phyloP scores from a whole-genome alignment of 2,329 filamentous ascomycete genomes.

The Alternaria dauci region DNA sequence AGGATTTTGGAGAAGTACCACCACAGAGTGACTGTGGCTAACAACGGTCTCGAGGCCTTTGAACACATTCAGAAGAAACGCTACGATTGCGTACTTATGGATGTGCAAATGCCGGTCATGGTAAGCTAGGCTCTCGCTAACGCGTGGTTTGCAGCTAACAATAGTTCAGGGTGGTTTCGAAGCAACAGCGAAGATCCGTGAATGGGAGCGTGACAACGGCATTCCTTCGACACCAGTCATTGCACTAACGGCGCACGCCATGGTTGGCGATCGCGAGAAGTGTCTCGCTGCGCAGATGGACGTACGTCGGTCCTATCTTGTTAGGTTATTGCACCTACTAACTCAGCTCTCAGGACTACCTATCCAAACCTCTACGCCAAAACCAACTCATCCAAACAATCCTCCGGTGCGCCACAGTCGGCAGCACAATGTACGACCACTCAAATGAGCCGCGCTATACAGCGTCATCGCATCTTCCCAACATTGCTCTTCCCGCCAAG shows the following conservation, averaged over 20 bases:
- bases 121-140: constrained; percentile 57
- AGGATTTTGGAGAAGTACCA: constrained; percentile 98
- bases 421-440: constrained; percentile 81
- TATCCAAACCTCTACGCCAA: constrained; percentile 95
- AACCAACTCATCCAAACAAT: constrained; percentile 98
- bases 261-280: constrained; percentile 97
- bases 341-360: constrained; percentile 70
- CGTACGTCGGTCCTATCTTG: constrained; percentile 37
- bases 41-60: constrained; percentile 92
- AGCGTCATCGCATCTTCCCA: constrained; percentile 16
- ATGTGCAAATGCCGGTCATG: constrained; percentile 99
- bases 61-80: constrained; percentile 90
- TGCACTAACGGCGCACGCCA: constrained; percentile 94
- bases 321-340: constrained; percentile 9
- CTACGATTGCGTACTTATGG: constrained; percentile 98
- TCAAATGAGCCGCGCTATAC: constrained; percentile 15
- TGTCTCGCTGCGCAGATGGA: constrained; percentile 99
- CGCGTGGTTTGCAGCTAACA: constrained; percentile 48
- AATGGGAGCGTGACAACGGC: constrained; percentile 85
- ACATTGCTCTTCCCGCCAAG: constrained; percentile 9
- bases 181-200: constrained; percentile 93
- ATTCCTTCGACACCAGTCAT: constrained; percentile 92
- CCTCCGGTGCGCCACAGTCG: constrained; percentile 92
- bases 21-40: constrained; percentile 88
- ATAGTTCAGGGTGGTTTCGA: constrained; percentile 83